Evolutionary conservation across 2,329 filamentous ascomycete genomes (phyloP).

Genomic region (Xylaria sp.): DNA sequence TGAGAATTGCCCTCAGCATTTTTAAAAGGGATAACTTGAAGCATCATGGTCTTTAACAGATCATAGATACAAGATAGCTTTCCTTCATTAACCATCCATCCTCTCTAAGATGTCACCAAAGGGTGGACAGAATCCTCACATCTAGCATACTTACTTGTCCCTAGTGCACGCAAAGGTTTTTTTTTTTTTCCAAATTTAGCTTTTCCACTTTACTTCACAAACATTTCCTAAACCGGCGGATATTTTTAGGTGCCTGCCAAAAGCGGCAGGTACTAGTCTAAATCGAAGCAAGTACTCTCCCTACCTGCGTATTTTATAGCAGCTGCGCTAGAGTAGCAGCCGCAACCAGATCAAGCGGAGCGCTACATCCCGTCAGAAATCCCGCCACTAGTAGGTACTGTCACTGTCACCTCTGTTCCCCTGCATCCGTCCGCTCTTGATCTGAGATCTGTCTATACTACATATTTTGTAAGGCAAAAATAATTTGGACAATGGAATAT

Average conservation of each 20-base stretch:
- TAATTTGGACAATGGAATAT: no score
- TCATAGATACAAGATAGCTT: no score
- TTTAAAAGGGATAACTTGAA: not conserved
- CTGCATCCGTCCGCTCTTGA: no score
- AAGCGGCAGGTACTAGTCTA: constrained; percentile 17
- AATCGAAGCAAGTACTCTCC: not conserved
- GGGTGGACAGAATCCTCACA: no score
- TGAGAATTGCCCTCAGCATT: not conserved
- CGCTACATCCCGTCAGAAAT: constrained; percentile 31
- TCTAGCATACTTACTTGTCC: no score
- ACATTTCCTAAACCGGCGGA: not conserved
- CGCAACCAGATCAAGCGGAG: constrained; percentile 29
- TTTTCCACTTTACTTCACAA: not conserved
- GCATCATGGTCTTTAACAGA: not conserved
- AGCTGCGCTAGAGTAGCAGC: constrained; percentile 16
- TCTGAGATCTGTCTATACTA: no score
- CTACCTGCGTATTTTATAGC: not conserved
- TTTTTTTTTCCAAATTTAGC: constrained; percentile 17
- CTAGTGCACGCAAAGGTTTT: no score
- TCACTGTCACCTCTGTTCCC: not conserved
- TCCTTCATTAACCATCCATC: not conserved
- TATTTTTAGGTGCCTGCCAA: not conserved
- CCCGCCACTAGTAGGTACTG: constrained; percentile 30
- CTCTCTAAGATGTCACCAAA: not conserved
- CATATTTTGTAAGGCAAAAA: no score